Percentiles rank a stretch among this genome's conserved stretches.
These are phyloP conservation scores for Mycena leptocephala DNA, from an alignment of 768 basidiomycete species.

Conservation along the genomic window DNA sequence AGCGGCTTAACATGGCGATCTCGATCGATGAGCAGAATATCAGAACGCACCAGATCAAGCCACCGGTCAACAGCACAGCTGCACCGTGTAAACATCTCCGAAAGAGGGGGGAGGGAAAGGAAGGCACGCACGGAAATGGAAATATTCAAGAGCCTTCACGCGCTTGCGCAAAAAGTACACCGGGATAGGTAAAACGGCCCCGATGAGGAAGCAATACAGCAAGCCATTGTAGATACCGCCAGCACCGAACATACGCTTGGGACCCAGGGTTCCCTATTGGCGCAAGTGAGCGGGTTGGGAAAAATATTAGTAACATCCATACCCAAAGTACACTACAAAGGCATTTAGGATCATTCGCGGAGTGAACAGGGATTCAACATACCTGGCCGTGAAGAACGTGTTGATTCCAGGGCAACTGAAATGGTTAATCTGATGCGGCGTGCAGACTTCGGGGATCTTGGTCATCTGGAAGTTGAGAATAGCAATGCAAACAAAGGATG, in stretches of 20 bases:
- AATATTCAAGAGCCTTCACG: conserved; percentile 44
- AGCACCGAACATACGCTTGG: conserved; percentile 52
- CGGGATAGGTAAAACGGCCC: conserved; percentile 51
- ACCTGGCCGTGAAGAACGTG: conserved; percentile 56
- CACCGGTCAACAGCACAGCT: no score
- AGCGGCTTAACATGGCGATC: no score
- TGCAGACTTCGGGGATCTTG: conserved; percentile 52
- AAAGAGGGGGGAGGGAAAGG: no score
- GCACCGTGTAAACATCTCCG: no score
- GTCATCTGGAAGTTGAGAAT: conserved; percentile 50
- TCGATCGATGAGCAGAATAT: no score
- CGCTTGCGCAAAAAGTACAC: conserved; percentile 48
- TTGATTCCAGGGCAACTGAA: conserved; percentile 55
- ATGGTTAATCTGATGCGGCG: conserved; percentile 45
- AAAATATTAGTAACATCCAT: not conserved
- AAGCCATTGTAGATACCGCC: conserved; percentile 48
- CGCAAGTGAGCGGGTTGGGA: not conserved
- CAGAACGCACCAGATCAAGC: no score
- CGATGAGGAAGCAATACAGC: conserved; percentile 50
- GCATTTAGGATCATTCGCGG: no score
- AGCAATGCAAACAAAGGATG: conserved; percentile 45
- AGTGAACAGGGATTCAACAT: not conserved
- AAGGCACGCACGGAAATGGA: no score
- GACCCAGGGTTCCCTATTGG: conserved; percentile 46
- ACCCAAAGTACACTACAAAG: conserved; percentile 47